Percentiles rank a stretch among this genome's conserved stretches.
phyloP scores from a whole-genome alignment of 202 grass and related monocot genomes.

The Digitaria exilis region DNA sequence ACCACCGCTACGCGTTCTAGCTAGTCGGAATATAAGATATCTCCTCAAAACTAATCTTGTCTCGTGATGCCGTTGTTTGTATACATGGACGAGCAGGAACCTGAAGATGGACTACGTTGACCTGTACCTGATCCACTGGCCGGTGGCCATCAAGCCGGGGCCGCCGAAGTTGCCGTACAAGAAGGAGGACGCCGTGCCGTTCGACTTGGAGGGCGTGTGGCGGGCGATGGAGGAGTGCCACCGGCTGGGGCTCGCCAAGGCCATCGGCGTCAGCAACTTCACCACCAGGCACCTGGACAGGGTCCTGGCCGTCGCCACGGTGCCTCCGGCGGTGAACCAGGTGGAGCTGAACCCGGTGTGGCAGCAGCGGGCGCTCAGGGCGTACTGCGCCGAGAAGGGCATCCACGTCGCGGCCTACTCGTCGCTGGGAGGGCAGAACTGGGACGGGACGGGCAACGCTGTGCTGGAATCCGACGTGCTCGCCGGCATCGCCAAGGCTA shows the following conservation, averaged over 20 bases:
- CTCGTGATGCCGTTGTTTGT: too few species aligned
- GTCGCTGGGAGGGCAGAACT: conserved; percentile 56
- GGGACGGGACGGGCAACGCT: neutral
- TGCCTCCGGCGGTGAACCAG: conserved; percentile 74
- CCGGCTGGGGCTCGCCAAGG: conserved; percentile 57
- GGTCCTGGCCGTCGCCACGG: conserved; percentile 32
- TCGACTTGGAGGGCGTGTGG: conserved; percentile 65
- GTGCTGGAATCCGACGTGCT: conserved; percentile 60
- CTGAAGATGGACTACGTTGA: conserved; percentile 75
- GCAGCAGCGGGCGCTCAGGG: conserved; percentile 53
- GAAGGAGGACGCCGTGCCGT: conserved; percentile 45
- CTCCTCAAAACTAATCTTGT: too few species aligned
- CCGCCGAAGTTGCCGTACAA: neutral
- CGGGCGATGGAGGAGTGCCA: conserved; percentile 77
- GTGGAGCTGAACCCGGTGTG: conserved; percentile 69
- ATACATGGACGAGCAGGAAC: neutral
- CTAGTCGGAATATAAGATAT: too few species aligned
- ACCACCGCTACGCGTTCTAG: too few species aligned
- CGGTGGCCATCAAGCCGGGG: conserved; percentile 42
- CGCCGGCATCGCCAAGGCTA: conserved; percentile 57
- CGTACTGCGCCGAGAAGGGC: conserved; percentile 51
- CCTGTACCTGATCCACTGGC: conserved; percentile 73
- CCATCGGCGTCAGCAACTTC: conserved; percentile 85
- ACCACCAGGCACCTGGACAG: conserved; percentile 55
- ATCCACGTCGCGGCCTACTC: conserved; percentile 54